phyloP scores from a whole-genome alignment of 495 filamentous ascomycete species.

The Podospora pseudoanserina region DNA sequence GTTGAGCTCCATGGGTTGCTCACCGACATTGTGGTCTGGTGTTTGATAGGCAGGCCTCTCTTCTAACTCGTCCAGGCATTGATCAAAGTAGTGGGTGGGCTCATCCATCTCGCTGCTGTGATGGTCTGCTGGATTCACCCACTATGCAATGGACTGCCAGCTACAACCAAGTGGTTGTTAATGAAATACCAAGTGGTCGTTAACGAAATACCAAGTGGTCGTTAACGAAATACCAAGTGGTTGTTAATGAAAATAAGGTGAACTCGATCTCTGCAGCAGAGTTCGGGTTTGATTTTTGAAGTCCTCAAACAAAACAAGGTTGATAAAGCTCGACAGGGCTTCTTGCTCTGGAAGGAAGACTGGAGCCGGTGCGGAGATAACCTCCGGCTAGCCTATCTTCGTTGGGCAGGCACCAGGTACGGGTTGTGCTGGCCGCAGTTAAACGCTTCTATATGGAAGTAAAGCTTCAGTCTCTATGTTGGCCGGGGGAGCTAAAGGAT shows the following conservation, averaged over 20 bases:
- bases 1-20: conserved; percentile 13
- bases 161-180: neutral
- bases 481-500: neutral
- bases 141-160: neutral
- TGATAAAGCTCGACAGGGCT: too few relatives aligned
- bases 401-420: conserved; percentile 12
- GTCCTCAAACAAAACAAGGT: neutral
- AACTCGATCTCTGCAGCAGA: neutral
- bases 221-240: neutral
- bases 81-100: conserved; percentile 30
- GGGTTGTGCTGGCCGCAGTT: neutral
- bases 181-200: neutral
- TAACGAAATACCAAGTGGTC: neutral
- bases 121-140: neutral
- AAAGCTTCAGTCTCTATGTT: neutral
- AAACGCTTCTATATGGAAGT: neutral
- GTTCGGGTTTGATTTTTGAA: neutral
- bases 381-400: conserved; percentile 14
- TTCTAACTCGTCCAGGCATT: conserved; percentile 28
- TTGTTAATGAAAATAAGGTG: neutral
- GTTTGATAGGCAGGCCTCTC: conserved; percentile 25
- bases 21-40: conserved; percentile 19
- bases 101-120: conserved; percentile 25
- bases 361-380: conserved; percentile 17
- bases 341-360: too few relatives aligned